These are phyloP conservation scores for Nigrospora osmanthi DNA, from an alignment of 2,329 filamentous ascomycete species.

Conservation along the genomic window DNA sequence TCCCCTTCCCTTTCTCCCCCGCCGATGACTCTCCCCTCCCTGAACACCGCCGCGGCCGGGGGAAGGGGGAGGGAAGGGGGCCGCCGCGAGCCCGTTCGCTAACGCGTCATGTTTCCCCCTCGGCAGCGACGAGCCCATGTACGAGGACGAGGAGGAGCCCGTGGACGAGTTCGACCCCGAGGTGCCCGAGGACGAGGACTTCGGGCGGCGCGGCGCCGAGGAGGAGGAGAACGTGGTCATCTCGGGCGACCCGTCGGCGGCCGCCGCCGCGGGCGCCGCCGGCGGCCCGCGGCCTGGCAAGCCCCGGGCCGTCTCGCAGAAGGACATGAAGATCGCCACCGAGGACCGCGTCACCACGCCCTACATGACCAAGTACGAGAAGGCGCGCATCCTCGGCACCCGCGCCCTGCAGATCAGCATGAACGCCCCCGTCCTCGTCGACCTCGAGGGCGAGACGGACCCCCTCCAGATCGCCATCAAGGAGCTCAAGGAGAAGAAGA, in stretches of 20 bases:
- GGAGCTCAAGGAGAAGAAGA: conserved; percentile 97
- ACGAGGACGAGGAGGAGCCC: conserved; percentile 60
- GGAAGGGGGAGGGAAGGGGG: no score
- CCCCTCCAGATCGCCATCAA: conserved; percentile 96
- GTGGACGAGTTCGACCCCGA: conserved; percentile 50
- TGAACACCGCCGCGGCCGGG: not conserved
- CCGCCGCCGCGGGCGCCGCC: conserved; percentile 42
- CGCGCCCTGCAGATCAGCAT: conserved; percentile 95
- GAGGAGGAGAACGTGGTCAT: conserved; percentile 52
- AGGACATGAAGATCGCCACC: conserved; percentile 84
- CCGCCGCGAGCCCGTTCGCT: no score
- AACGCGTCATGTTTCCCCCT: not conserved
- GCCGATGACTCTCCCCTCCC: not conserved
- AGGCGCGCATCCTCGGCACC: conserved; percentile 86
- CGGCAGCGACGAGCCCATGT: conserved; percentile 58
- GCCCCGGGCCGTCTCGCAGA: conserved; percentile 30
- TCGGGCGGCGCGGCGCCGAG: conserved; percentile 44
- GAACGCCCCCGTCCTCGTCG: conserved; percentile 94
- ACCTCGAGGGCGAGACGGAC: conserved; percentile 95
- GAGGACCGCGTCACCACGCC: conserved; percentile 87
- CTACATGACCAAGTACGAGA: conserved; percentile 99
- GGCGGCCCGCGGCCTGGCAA: conserved; percentile 34
- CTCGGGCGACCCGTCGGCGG: conserved; percentile 54
- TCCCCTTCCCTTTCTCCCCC: not conserved
- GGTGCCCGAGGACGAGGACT: conserved; percentile 42